Evolutionary conservation across 1,284 basidiomycete genomes (phyloP).

Genomic region (Thelephora terrestris): DNA sequence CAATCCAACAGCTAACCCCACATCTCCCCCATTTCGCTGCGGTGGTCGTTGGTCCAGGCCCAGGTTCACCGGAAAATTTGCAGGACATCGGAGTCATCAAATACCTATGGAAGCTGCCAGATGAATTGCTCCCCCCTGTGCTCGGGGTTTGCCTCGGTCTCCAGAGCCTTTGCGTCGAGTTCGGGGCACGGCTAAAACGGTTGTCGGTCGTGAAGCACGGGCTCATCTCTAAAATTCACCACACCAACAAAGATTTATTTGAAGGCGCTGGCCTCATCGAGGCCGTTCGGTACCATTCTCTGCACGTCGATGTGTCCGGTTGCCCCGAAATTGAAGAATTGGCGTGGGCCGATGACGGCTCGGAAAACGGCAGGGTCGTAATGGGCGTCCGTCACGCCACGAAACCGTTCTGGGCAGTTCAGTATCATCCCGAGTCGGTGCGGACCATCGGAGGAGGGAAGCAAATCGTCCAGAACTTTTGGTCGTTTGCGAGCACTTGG

Average conservation of each 20-base stretch:
- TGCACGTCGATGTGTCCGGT: slow-evolving; percentile 42
- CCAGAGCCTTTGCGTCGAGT: slow-evolving; percentile 79
- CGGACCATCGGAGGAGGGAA: slow-evolving; percentile 54
- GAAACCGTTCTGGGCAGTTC: slow-evolving; percentile 86
- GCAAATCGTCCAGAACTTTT: slow-evolving; percentile 63
- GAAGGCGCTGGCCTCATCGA: slow-evolving; percentile 45
- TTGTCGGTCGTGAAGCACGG: slow-evolving; percentile 69
- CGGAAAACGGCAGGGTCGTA: slow-evolving; percentile 53
- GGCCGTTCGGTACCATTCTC: slow-evolving; percentile 83
- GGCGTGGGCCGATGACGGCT: slow-evolving; percentile 58
- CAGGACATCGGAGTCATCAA: slow-evolving; percentile 58
- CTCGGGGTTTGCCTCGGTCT: slow-evolving; percentile 90
- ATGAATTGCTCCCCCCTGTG: slow-evolving; percentile 50
- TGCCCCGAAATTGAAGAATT: slow-evolving; percentile 45
- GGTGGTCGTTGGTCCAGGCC: slow-evolving; percentile 69
- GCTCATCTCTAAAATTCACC: slow-evolving; percentile 60
- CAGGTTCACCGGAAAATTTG: slow-evolving; percentile 61
- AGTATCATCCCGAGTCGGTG: slow-evolving; percentile 90
- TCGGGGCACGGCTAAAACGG: slow-evolving; percentile 52
- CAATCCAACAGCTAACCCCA: slow-evolving; percentile 37
- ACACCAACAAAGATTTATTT: slow-evolving; percentile 52
- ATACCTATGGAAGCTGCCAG: slow-evolving; percentile 53
- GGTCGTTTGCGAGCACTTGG: slow-evolving; percentile 54
- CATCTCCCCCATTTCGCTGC: slow-evolving; percentile 54
- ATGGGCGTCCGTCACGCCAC: slow-evolving; percentile 61